Conservation (phyloP, 441 rosid species). For the Pelargonium myrrhifolium region DNA sequence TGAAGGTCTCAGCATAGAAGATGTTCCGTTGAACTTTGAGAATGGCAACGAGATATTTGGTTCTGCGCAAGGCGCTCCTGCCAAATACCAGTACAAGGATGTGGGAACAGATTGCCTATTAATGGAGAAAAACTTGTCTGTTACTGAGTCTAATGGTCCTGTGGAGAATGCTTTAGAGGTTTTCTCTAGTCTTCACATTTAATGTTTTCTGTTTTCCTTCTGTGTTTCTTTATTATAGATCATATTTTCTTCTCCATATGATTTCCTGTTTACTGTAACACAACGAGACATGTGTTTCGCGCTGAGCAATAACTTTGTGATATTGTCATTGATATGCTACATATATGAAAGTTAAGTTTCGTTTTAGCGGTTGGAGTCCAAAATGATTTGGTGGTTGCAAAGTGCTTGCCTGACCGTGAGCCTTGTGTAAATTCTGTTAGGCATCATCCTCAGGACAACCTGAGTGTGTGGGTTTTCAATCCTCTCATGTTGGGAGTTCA, state of each 20-base stretch:
- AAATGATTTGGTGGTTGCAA: neutral
- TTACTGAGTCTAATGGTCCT: slow-evolving; percentile 32
- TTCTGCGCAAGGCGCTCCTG: slow-evolving; percentile 26
- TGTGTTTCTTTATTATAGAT: neutral
- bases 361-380: too few species aligned
- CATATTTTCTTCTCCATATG: neutral
- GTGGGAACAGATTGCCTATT: slow-evolving; percentile 25
- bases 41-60: slow-evolving; percentile 43
- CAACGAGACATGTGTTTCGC: too few species aligned
- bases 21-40: slow-evolving; percentile 41
- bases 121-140: slow-evolving; percentile 38
- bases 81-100: slow-evolving; percentile 28
- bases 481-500: slow-evolving; percentile 25
- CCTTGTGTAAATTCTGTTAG: slow-evolving; percentile 26
- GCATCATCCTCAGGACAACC: slow-evolving; percentile 44
- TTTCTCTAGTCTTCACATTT: slow-evolving; percentile 5
- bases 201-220: neutral
- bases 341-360: neutral
- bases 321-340: neutral
- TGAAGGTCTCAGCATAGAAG: slow-evolving; percentile 43
- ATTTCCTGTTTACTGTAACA: too few species aligned
- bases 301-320: too few species aligned
- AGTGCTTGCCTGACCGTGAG: slow-evolving; percentile 8
- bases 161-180: slow-evolving; percentile 47
- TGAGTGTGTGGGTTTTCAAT: slow-evolving; percentile 33